Conservation (phyloP, 805 yeast genomes). For the Martiniozyma abietophila region DNA sequence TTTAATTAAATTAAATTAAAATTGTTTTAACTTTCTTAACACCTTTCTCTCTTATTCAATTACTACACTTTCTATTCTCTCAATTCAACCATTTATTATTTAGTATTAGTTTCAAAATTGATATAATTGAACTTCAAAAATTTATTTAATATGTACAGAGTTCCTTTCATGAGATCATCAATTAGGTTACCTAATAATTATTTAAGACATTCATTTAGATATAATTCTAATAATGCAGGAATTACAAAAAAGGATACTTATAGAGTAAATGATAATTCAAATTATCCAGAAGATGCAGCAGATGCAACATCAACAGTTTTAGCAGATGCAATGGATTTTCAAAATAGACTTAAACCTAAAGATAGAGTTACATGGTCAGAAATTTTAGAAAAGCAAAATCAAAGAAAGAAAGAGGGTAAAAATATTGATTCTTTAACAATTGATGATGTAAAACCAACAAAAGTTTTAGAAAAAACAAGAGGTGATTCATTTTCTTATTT, state of each 20-base stretch:
- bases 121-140: too few relatives aligned
- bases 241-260: conserved; percentile 4
- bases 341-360: conserved; percentile 27
- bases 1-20: too few relatives aligned
- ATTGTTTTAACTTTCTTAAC: too few relatives aligned
- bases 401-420: conserved; percentile 65
- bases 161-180: too few relatives aligned
- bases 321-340: conserved; percentile 49
- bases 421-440: conserved; percentile 62
- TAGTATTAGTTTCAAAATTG: too few relatives aligned
- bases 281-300: conserved; percentile 50
- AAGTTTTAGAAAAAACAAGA: conserved; percentile 63
- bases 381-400: conserved; percentile 66
- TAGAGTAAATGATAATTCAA: conserved; percentile 21
- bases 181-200: too few relatives aligned
- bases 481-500: conserved; percentile 67
- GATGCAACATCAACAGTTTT: conserved; percentile 67
- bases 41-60: too few relatives aligned
- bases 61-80: too few relatives aligned
- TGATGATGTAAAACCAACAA: conserved; percentile 62
- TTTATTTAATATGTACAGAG: too few relatives aligned
- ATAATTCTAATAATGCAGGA: background rate
- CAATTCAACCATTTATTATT: too few relatives aligned
- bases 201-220: too few relatives aligned
- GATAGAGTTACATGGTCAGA: conserved; percentile 75